Evolutionary conservation across 2,329 filamentous ascomycete genomes (phyloP), one percentile per base, ranked within the genome.

Genomic region (Lachnellula occidentalis): DNA sequence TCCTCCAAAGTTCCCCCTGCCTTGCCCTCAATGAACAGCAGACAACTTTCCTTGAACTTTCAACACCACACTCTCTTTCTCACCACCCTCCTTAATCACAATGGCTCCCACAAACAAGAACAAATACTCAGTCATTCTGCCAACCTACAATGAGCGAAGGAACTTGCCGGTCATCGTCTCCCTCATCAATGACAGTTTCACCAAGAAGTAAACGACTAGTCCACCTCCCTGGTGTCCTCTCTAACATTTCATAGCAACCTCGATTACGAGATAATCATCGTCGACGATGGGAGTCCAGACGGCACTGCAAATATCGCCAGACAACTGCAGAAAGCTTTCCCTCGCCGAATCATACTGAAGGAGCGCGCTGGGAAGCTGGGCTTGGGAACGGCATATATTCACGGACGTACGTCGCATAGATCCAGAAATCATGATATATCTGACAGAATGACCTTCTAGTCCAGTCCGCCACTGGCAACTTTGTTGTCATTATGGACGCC

Each of bases 401-500:
- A 68, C 41, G 66, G 65, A 12, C 56, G n/a, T n/a, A n/a, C n/a
- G n/a, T n/a, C n/a, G n/a, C n/a, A n/a, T n/a, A n/a, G n/a, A n/a
- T n/a, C n/a, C n/a, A n/a, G n/a, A n/a, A n/a, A n/a, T n/a, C n/a
- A n/a, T n/a, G n/a, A n/a, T n/a, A n/a, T n/a, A n/a, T n/a, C n/a
- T n/a, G n/a, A n/a, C n/a, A n/a, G n/a, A n/a, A n/a, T n/a, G n/a
- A n/a, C n/a, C n/a, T n/a, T n/a, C n/a, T n/a, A n/a, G n/a, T 50
- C 37, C 83, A 96, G 72, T 97, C 88, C 70, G 87, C 81, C 22
- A 91, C 85, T 21, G 94, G 94, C 67, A 96, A 95, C 81, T 97
- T 85, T 70, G 90, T 99, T 70, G 90, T 99, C 78, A 99, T 99
- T 81, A 99, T 99, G 94, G 94, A 99, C 78, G 94, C 95, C 74